A percentile compares a stretch with the other conserved stretches of the same genome.
Conservation (phyloP, 2,329 filamentous ascomycete species). For the Periconia digitata region DNA sequence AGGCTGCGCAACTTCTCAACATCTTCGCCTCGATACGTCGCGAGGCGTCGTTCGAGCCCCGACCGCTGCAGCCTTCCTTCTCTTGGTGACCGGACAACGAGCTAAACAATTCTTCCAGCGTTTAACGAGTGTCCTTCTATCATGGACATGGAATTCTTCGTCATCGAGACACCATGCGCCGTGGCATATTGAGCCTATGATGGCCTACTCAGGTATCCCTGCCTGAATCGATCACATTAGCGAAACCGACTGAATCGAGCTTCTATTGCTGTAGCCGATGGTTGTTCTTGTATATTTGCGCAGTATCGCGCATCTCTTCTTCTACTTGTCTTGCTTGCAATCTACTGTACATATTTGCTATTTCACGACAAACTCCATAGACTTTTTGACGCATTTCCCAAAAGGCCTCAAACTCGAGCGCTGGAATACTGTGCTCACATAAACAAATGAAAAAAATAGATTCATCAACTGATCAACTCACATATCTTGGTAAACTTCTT, state of each 20-base stretch:
- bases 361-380: too few relatives aligned
- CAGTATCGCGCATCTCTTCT: neutral
- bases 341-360: too few relatives aligned
- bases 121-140: too few relatives aligned
- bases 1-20: constrained; percentile 34
- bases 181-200: too few relatives aligned
- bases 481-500: too few relatives aligned
- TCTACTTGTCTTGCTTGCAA: neutral
- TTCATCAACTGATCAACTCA: too few relatives aligned
- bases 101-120: neutral
- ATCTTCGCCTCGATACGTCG: constrained; percentile 37
- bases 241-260: neutral
- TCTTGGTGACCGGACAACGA: constrained; percentile 27
- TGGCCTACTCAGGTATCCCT: too few relatives aligned
- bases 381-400: too few relatives aligned
- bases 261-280: neutral
- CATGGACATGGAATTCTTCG: too few relatives aligned
- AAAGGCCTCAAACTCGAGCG: too few relatives aligned
- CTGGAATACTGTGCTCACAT: too few relatives aligned
- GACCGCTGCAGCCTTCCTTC: constrained; percentile 31
- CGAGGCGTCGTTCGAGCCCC: constrained; percentile 16
- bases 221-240: neutral
- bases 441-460: too few relatives aligned
- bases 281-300: neutral
- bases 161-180: neutral